Base-by-base conservation (phyloP, 2,329 filamentous ascomycete species). In the Parascedosporium putredinis region DNA sequence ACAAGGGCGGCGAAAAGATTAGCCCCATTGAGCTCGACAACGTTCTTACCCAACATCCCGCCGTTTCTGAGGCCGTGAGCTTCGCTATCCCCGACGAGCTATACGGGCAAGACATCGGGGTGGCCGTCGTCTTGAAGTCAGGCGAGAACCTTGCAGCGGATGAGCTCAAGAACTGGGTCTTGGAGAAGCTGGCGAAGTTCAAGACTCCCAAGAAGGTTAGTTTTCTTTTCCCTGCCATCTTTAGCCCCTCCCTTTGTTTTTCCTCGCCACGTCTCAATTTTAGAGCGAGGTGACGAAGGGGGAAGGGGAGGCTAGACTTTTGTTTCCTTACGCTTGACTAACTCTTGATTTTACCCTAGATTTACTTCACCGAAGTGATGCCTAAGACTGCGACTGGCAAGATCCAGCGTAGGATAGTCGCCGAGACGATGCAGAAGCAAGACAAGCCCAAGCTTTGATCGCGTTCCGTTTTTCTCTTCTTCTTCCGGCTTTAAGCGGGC, bases 351-450 rank as follows among this genome's bases (percentile, higher is more conserved):
- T 50, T 58, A 29, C 57, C 34, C 20, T 51, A 85, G 82, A 72
- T 90, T 31, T 93, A 86, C 71, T 89, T 93, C 58, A 87, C 87
- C 31, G 77, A 88, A 51, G 70, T 83, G 55, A 94, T 94, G 81
- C 88, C 88, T 54, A 94, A 94, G 75, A 91, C 88, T 3, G 87
- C 88, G n/a, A 94, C 88, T 5, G 88, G 88, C 50, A 94, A 94
- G 73, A 85, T 94, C 52, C 88, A 94, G 68, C 73, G 88, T 53
- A 78, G 86, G 54, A 87, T 90, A 59, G 87, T 94, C n/a, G 87
- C 87, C 12, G 86, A 91, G 65, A 79, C 79, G 25, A 91, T 94
- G 86, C 72, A 83, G 65, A 86, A 86, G 72, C 76, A 83, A 63
- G 80, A 82, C 38, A 76, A 73, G 63, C 68, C 75, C 12, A 79